Evolutionary conservation across 768 basidiomycete genomes (phyloP), one percentile per base, ranked within the genome.

Genomic region (Lentinula sp.): DNA sequence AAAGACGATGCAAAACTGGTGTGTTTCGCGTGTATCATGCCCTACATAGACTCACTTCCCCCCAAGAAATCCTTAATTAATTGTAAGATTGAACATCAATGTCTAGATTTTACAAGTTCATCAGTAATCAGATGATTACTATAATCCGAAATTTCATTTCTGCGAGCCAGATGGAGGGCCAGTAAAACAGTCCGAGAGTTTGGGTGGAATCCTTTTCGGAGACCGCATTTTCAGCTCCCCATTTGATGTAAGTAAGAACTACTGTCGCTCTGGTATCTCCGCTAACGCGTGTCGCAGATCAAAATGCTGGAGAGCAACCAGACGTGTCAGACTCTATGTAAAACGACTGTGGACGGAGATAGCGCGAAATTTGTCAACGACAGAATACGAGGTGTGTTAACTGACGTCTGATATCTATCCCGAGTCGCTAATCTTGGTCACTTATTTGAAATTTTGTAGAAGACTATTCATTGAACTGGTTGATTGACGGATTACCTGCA

Each of bases 171-270:
- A 80, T 45, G 87, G 77, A 18, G 95, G 93, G 9, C 81, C 86
- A 20, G 72, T 84, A 69, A 84, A 83, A 66, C 86, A 87, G 69
- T 89, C 93, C 3, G 95, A 95, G 72, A 89, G 87, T 1, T 76
- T 98, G 32, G 96, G 96, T 6, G 92, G 92, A 16, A 95, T 98
- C 67, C 77, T 98, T n/a, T 97, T 97, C 66, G 96, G 96, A 15
- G 96, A 98, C 77, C 82, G 96, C 64, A 93, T 98, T 66, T 92
- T 94, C 72, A 86, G 88, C 68, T 93, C 93, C 3, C 91, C 88
- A 2, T 98, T 93, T 69, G 84, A 95, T 65, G 91, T 93, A 63
- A 59, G 91, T 93, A 63, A 59, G 87, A 76, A 48, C 20, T 62
- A 23, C 28, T 33, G 20, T 7, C 42, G 53, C 55, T 32, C 57